phyloP scores from a whole-genome alignment of 2,329 filamentous ascomycete genomes.

The Didymella keratinophila region DNA sequence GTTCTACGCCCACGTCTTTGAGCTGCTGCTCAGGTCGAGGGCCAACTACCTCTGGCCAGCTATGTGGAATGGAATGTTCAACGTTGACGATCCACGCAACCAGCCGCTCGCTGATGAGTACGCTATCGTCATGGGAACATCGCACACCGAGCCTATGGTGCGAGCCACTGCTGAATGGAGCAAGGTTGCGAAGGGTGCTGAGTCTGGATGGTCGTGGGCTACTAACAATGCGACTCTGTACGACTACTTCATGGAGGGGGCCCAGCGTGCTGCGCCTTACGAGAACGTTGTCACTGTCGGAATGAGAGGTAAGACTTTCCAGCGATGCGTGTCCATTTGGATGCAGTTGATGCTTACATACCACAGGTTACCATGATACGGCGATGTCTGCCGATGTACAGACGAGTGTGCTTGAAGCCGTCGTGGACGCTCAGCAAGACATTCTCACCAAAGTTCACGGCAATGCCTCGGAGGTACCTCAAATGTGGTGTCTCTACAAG shows the following conservation, averaged over 20 bases:
- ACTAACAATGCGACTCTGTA: slow-evolving; percentile 73
- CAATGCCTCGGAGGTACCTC: slow-evolving; percentile 64
- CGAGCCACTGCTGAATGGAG: slow-evolving; percentile 63
- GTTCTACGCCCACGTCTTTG: slow-evolving; percentile 75
- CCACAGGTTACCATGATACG: slow-evolving; percentile 64
- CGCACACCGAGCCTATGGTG: slow-evolving; percentile 76
- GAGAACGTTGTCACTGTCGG: slow-evolving; percentile 71
- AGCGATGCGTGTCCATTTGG: neutral
- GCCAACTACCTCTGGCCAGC: slow-evolving; percentile 81
- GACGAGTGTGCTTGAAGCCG: slow-evolving; percentile 65
- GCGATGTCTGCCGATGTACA: slow-evolving; percentile 66
- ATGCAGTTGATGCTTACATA: neutral
- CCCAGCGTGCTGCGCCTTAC: slow-evolving; percentile 69
- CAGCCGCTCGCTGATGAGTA: slow-evolving; percentile 76
- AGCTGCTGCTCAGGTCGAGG: slow-evolving; percentile 71
- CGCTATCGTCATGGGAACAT: slow-evolving; percentile 75
- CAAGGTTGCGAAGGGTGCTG: slow-evolving; percentile 58
- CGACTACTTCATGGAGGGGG: slow-evolving; percentile 73
- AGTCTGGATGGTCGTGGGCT: slow-evolving; percentile 70
- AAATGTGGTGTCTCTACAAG: slow-evolving; percentile 78
- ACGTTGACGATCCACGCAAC: slow-evolving; percentile 73
- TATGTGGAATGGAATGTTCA: slow-evolving; percentile 75
- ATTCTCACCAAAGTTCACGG: slow-evolving; percentile 66
- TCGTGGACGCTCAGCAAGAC: slow-evolving; percentile 67
- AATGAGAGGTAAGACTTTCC: slow-evolving; percentile 65